Conservation (phyloP, 2,329 filamentous ascomycete genomes). For the Claviceps capensis region DNA sequence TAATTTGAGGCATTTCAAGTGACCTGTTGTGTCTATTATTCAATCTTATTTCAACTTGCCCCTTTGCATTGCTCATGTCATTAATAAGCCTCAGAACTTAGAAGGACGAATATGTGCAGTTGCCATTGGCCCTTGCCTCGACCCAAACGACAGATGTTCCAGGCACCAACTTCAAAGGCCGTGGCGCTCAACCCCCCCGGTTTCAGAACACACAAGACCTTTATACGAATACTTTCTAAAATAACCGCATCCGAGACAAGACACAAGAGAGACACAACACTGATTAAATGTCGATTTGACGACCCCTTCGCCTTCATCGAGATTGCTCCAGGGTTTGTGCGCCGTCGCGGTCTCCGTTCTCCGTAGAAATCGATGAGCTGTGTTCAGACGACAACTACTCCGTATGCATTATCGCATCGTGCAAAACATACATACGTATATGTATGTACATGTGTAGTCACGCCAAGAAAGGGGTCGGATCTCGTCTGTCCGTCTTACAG, state of each 20-base stretch:
- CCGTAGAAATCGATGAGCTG: background rate
- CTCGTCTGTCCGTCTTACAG: no score
- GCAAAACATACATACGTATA: no score
- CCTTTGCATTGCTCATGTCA: background rate
- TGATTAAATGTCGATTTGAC: background rate
- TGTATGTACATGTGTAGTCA: no score
- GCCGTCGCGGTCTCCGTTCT: background rate
- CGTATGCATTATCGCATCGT: background rate
- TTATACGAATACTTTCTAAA: background rate
- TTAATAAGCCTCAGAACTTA: no score
- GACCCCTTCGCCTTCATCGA: background rate
- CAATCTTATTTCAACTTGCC: background rate
- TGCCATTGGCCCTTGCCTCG: background rate
- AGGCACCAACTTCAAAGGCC: background rate
- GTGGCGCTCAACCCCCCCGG: background rate
- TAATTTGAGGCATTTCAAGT: background rate
- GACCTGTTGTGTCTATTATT: background rate
- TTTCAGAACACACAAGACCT: background rate
- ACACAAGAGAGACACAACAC: background rate
- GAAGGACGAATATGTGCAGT: background rate
- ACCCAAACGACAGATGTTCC: background rate
- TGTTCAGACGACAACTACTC: background rate
- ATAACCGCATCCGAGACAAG: background rate
- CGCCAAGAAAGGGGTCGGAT: no score
- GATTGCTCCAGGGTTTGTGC: background rate